A percentile compares a stretch with the other conserved stretches of the same genome.
These are phyloP conservation scores for Pilaira anomala DNA, from an alignment of 192 early-diverging fungal genomes.

Conservation along the genomic window DNA sequence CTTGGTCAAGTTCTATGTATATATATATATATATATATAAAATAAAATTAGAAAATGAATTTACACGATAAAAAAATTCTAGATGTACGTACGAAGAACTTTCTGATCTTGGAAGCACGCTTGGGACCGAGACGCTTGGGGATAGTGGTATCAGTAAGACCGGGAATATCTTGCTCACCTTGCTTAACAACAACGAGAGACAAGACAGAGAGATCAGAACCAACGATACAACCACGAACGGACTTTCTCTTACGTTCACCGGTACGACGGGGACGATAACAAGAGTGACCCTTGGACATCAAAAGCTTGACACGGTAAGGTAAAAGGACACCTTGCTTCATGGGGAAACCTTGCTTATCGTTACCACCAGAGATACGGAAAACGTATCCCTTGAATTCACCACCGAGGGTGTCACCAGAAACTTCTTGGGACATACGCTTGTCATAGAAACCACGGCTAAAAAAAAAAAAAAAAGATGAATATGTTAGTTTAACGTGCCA, in stretches of 20 bases:
- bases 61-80: not conserved
- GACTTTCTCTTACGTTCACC: conserved; percentile 99
- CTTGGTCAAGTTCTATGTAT: conserved; percentile 83
- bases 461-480: not conserved
- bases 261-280: conserved; percentile 95
- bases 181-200: conserved; percentile 96
- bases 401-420: conserved; percentile 90
- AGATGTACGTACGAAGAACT: conserved; percentile 80
- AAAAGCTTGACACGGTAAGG: conserved; percentile 76
- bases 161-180: conserved; percentile 94
- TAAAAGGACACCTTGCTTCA: conserved; percentile 97
- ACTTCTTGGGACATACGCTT: conserved; percentile 98
- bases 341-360: conserved; percentile 99
- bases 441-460: conserved; percentile 93
- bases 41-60: not conserved
- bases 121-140: conserved; percentile 99
- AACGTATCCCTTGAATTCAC: conserved; percentile 99
- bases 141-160: conserved; percentile 86
- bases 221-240: conserved; percentile 98
- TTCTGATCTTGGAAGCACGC: conserved; percentile 98
- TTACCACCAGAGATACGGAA: conserved; percentile 99
- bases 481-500: not conserved
- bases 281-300: conserved; percentile 93
- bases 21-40: not conserved
- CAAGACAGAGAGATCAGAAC: conserved; percentile 87